Evolutionary conservation across 2,329 filamentous ascomycete genomes (phyloP), one percentile per base, ranked within the genome.

Genomic region (Nannizziopsis arthrosporioides): DNA sequence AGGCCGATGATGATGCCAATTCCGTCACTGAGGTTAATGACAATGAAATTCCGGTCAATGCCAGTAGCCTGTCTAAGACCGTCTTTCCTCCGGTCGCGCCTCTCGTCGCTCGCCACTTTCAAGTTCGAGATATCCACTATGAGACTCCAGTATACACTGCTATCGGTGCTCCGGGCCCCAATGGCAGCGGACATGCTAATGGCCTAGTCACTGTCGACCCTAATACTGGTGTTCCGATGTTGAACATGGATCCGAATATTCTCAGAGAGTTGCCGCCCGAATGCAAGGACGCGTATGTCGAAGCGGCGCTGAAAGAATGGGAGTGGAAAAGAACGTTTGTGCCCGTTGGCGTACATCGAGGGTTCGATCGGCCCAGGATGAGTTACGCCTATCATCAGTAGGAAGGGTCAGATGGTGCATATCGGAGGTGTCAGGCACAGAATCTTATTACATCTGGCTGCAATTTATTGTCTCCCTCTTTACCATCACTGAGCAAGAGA

Each of bases 321-420:
- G 67, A 75, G 47, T 96, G 88, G 85, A 85, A 85, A 63, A 70
- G 66, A 30, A 75, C 74, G 53, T 94, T 88, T 86, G 77, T 76
- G 12, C 73, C 76, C 4, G 89, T 95, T 66, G 71, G 64, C 32
- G 66, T 73, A 8, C 77, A 78, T 59, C 73, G 73, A 3, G 49
- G 58, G 12, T 57, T 64, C 15, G 56, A 57, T 12, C 56, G 54
- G 8, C 58, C 64, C 5, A 53, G 59, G 12, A 63, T 66, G 57
- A 68, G 64, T 34, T 68, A 66, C 54, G 59, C 64, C 8, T 68
- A 66, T 65, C 63, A 60, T 52, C 64, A 64, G 34, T 68, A 37
- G 35, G 35, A 7, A 27, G 22, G 22, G 22, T 3, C 3, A 27
- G 22, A 7, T 3, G 22, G 3, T 27, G 22, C 22, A 27, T 27